A percentile compares a stretch with the other conserved stretches of the same genome.
Evolutionary conservation across 2,329 filamentous ascomycete genomes (phyloP).

Genomic region (Pseudohalonectria lignicola): DNA sequence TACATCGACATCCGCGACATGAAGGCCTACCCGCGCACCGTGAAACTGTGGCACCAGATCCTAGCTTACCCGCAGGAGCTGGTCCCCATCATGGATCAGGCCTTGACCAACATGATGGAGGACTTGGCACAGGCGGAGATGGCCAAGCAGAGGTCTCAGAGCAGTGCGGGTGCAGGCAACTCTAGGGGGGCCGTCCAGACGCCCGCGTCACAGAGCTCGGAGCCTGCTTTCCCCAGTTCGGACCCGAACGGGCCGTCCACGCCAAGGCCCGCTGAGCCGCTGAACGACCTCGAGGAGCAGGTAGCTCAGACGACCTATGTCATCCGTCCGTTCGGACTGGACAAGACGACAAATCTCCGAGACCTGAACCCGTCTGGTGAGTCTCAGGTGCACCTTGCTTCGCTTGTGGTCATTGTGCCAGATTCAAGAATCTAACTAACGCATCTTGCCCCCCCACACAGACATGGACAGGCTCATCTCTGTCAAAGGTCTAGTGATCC

Average conservation of each 20-base stretch:
- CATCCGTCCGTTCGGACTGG: constrained; percentile 80
- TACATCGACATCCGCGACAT: constrained; percentile 85
- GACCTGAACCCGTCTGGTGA: constrained; percentile 87
- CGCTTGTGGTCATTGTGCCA: neutral
- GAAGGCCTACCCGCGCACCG: constrained; percentile 82
- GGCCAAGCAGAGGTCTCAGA: constrained; percentile 56
- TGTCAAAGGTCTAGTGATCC: constrained; percentile 92
- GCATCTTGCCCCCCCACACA: too few relatives aligned
- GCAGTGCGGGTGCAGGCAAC: constrained; percentile 24
- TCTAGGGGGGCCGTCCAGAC: constrained; percentile 33
- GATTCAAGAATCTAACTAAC: constrained; percentile 6
- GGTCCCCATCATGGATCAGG: constrained; percentile 91
- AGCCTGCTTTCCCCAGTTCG: constrained; percentile 69
- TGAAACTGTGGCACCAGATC: constrained; percentile 91
- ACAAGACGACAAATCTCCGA: constrained; percentile 79
- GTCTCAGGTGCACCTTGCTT: constrained; percentile 37
- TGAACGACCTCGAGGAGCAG: constrained; percentile 61
- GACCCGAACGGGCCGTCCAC: constrained; percentile 45
- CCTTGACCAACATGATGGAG: constrained; percentile 85
- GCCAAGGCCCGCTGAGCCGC: constrained; percentile 30
- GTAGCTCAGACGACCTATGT: constrained; percentile 73
- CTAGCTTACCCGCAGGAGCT: constrained; percentile 94
- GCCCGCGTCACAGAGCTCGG: constrained; percentile 50
- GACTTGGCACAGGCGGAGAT: constrained; percentile 77
- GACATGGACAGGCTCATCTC: constrained; percentile 95